Evolutionary conservation across 2,329 filamentous ascomycete genomes (phyloP), one percentile per base, ranked within the genome.

Genomic region (Aplosporella prunicola): DNA sequence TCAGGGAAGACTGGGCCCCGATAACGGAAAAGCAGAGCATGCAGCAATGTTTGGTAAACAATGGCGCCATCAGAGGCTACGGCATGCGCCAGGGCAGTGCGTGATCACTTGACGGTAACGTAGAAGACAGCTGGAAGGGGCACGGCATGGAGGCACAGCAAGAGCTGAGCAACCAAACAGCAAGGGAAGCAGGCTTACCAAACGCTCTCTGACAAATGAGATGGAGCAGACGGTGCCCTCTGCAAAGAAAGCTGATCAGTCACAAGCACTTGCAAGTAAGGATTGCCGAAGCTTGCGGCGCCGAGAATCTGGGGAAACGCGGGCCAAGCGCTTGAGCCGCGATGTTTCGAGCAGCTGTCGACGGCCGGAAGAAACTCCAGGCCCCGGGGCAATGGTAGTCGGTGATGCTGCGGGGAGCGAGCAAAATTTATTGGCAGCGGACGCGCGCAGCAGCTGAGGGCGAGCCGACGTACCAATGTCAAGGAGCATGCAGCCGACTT

Each of bases 141-240:
- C n/a, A n/a, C n/a, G n/a, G n/a, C n/a, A n/a, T n/a, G n/a, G n/a
- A n/a, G n/a, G n/a, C n/a, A n/a, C n/a, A n/a, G n/a, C 9, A 25
- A 25, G 23, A 25, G 33, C 46, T 24, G 38, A 54, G 41, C 48
- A 38, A 42, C 37, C 41, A 35, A 39, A 38, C 47, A 41, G 47
- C 17, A 37, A 38, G 39, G 20, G 29, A 42, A 25, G 14, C n/a
- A n/a, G 20, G 64, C 81, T 74, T 76, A 88, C 83, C 65, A 88
- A 67, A 47, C 83, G 76, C 58, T 87, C 80, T 64, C 84, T 84
- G 61, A 88, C 83, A 61, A 88, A 88, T 49, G 80, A 84, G 57
- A 88, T 86, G 49, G 81, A 80, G 59, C 82, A 87, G 45, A 88
- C 78, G 33, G 83, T 88, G 45, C 83, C 82, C 71, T 88, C 82